These are phyloP conservation scores for Grigorovia jiainica DNA, from an alignment of 805 yeast genomes.

Conservation along the genomic window DNA sequence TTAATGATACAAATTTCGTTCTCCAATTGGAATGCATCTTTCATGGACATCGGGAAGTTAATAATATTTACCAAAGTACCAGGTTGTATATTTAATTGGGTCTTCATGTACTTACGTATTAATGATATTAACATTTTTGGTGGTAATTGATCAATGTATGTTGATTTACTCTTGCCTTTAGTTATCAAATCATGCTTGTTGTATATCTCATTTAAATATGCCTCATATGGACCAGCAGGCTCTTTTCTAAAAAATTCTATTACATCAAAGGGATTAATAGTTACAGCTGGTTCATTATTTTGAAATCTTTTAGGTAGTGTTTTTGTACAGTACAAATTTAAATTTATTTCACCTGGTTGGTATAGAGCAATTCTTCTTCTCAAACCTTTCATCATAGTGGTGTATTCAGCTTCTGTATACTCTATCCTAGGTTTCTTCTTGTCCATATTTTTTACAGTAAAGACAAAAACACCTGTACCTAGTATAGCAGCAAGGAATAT, in stretches of 20 bases:
- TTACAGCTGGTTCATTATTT: conserved; percentile 5
- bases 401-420: conserved; percentile 34
- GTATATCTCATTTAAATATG: conserved; percentile 38
- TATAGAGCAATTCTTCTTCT: conserved; percentile 41
- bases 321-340: conserved; percentile 29
- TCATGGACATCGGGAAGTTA: conserved; percentile 52
- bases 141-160: conserved; percentile 25
- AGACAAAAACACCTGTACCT: conserved; percentile 36
- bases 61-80: conserved; percentile 42
- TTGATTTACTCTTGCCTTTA: conserved; percentile 8
- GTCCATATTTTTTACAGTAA: conserved; percentile 31
- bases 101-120: conserved; percentile 24
- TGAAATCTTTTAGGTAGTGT: too few species aligned
- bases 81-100: conserved; percentile 12
- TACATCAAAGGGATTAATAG: conserved; percentile 44
- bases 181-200: neutral
- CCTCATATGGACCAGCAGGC: conserved; percentile 39
- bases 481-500: conserved; percentile 36
- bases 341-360: conserved; percentile 32
- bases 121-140: conserved; percentile 29
- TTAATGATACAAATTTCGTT: conserved; percentile 49
- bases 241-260: conserved; percentile 37
- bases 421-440: conserved; percentile 28
- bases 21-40: conserved; percentile 65
- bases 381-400: conserved; percentile 37